Evolutionary conservation across 1,139 yeast genomes (phyloP).

Genomic region (Debaryomyces subglobosus): DNA sequence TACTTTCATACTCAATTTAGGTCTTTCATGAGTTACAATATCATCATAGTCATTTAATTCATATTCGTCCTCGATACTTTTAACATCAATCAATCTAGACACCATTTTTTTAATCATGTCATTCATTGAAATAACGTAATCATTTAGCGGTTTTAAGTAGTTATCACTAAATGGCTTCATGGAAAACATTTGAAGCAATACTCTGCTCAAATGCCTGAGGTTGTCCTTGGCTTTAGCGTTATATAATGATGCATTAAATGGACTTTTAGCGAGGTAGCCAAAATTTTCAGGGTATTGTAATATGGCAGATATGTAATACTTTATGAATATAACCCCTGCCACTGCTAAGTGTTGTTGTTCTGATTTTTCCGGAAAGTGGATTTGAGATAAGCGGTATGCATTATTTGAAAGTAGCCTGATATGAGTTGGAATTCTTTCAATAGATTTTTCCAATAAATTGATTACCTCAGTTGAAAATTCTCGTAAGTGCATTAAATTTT

Average conservation of each 20-base stretch:
- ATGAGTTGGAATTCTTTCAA: conserved; percentile 62
- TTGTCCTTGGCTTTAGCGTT: conserved; percentile 45
- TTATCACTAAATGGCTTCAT: conserved; percentile 73
- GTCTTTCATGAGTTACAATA: conserved; percentile 66
- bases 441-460: conserved; percentile 41
- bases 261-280: conserved; percentile 43
- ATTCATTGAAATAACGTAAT: conserved; percentile 57
- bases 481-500: conserved; percentile 74
- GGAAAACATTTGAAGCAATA: conserved; percentile 65
- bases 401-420: conserved; percentile 46
- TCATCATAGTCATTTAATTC: conserved; percentile 72
- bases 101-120: conserved; percentile 51
- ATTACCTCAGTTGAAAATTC: conserved; percentile 65
- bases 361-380: conserved; percentile 53
- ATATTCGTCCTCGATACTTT: conserved; percentile 62
- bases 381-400: conserved; percentile 38
- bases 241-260: conserved; percentile 32
- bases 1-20: conserved; percentile 62
- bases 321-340: conserved; percentile 69
- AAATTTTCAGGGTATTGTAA: conserved; percentile 69
- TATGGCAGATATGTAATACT: conserved; percentile 66
- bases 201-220: conserved; percentile 58
- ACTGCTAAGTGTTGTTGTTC: conserved; percentile 62
- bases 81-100: conserved; percentile 53
- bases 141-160: conserved; percentile 80